Percentiles rank a stretch among this genome's conserved stretches.
Evolutionary conservation across 192 early-diverging fungal genomes (phyloP).

Genomic region (Lobosporangium transversale): DNA sequence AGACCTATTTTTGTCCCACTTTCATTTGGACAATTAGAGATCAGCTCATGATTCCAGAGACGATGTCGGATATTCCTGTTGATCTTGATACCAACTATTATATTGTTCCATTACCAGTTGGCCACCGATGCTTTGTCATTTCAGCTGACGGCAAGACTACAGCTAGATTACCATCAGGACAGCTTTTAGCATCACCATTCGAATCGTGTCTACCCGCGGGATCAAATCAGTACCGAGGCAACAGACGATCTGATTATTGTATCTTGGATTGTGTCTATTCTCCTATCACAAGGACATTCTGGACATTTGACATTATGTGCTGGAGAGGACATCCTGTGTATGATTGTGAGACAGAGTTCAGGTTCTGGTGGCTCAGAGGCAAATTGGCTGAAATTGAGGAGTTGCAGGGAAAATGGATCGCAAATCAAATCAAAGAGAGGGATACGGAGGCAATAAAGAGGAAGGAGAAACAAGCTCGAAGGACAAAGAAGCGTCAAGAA

Average conservation of each 20-base stretch:
- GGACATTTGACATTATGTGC: conserved; percentile 69
- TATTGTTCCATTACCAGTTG: conserved; percentile 63
- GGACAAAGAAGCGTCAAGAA: conserved; percentile 26
- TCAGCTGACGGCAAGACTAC: conserved; percentile 58
- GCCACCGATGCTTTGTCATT: conserved; percentile 66
- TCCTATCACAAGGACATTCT: conserved; percentile 58
- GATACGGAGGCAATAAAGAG: conserved; percentile 26
- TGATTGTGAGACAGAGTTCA: conserved; percentile 70
- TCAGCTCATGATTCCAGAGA: conserved; percentile 68
- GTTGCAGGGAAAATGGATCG: conserved; percentile 37
- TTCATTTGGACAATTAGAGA: too few species aligned
- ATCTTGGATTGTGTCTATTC: conserved; percentile 70
- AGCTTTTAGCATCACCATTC: conserved; percentile 46
- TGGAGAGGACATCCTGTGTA: conserved; percentile 71
- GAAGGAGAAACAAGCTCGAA: conserved; percentile 21
- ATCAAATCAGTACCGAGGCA: conserved; percentile 55
- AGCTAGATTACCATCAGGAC: conserved; percentile 15
- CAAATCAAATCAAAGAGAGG: conserved; percentile 36
- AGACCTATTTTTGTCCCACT: too few species aligned
- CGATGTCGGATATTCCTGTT: conserved; percentile 57
- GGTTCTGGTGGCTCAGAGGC: conserved; percentile 62
- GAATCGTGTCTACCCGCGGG: conserved; percentile 66
- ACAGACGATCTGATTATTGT: conserved; percentile 64
- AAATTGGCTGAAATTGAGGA: conserved; percentile 60
- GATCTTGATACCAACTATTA: conserved; percentile 62